Percentiles rank a stretch among this genome's conserved stretches.
Conservation (phyloP, 1,139 yeast genomes). For the Zhuliangozyma blackwelliae region DNA sequence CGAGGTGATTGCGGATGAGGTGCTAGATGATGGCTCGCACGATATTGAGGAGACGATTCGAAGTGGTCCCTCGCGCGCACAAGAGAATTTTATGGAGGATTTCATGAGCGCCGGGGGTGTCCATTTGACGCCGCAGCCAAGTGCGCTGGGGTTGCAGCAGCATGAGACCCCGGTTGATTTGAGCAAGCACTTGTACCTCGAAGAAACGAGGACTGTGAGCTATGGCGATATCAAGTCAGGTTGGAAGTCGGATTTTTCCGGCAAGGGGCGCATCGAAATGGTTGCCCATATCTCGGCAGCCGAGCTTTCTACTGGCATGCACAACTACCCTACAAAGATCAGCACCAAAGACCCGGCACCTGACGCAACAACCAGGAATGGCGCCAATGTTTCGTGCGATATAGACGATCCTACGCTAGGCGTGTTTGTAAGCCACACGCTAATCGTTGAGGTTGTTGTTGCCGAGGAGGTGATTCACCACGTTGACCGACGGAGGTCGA, state of each 20-base stretch:
- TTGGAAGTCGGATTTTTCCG: slow-evolving; percentile 89
- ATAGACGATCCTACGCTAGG: slow-evolving; percentile 81
- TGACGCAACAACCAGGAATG: slow-evolving; percentile 25
- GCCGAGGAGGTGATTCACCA: slow-evolving; percentile 75
- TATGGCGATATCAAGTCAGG: slow-evolving; percentile 83
- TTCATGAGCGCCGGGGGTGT: slow-evolving; percentile 11
- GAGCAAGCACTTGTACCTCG: slow-evolving; percentile 47
- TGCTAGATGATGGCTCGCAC: slow-evolving; percentile 4
- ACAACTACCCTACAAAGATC: slow-evolving; percentile 24
- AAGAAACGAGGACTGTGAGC: slow-evolving; percentile 68
- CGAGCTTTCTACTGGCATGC: slow-evolving; percentile 53
- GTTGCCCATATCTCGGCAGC: slow-evolving; percentile 63
- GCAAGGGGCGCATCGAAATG: slow-evolving; percentile 71
- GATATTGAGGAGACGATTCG: slow-evolving; percentile 10
- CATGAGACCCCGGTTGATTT: slow-evolving; percentile 8
- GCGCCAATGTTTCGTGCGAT: slow-evolving; percentile 71
- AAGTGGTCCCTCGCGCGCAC: slow-evolving; percentile 23
- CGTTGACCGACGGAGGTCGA: slow-evolving; percentile 11
- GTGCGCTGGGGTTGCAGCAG: slow-evolving; percentile 3
- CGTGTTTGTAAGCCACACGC: slow-evolving; percentile 64
- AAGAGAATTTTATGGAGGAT: slow-evolving; percentile 28
- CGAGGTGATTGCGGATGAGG: slow-evolving; percentile 7
- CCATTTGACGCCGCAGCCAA: background rate
- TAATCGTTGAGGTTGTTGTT: slow-evolving; percentile 84
- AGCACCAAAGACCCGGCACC: slow-evolving; percentile 26